Base-by-base conservation (phyloP, 2,329 filamentous ascomycete species). In the Juglanconis oblonga region DNA sequence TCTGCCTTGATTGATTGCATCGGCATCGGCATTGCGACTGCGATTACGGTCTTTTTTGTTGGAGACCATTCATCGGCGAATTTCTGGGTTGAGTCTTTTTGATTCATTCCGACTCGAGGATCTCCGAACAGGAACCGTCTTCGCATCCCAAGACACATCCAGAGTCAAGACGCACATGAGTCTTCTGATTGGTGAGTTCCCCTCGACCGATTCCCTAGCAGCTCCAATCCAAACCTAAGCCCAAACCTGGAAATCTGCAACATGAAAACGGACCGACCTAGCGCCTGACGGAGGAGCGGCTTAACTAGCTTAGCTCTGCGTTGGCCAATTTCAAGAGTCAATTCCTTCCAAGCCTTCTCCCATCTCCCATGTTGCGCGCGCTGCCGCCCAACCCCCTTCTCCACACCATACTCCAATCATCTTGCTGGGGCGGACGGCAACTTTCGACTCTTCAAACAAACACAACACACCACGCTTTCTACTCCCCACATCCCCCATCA, bases 131-230 rank as follows among this genome's bases (percentile, higher is more conserved):
- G 24, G 9, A 29, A 32, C 35, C 36, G 32, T 40, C 36, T 52
- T 13, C 29, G 9, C 50, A 51, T 58, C 50, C 55, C 58, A 56
- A 57, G 35, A 57, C 54, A 55, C 55, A 47, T 17, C 13, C 9
- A 31, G 9, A 48, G 29, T 31, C 45, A 17, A 48, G 45, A 31
- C 45, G 31, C 45, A 57, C 50, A 59, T 61, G 61, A 60, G 48
- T 63, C 48, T 57, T 40, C 10, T 61, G 55, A 61, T 61, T 63
- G 61, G 61, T 63, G 47, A 58, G 61, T 63, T 40, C 24, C 44
- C 51, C 29, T 40, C 45, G 36, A 48, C 17, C 11, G 10, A 47
- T 55, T 44, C 47, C 55, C 56, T 52, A 59, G 55, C 59, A 59
- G 59, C 56, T 38, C 50, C 53, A 44, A 45, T 24, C 53, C 33